Percentiles rank a stretch among this genome's conserved stretches.
phyloP scores from a whole-genome alignment of 2,329 filamentous ascomycete species.

The Xylaria sp. region DNA sequence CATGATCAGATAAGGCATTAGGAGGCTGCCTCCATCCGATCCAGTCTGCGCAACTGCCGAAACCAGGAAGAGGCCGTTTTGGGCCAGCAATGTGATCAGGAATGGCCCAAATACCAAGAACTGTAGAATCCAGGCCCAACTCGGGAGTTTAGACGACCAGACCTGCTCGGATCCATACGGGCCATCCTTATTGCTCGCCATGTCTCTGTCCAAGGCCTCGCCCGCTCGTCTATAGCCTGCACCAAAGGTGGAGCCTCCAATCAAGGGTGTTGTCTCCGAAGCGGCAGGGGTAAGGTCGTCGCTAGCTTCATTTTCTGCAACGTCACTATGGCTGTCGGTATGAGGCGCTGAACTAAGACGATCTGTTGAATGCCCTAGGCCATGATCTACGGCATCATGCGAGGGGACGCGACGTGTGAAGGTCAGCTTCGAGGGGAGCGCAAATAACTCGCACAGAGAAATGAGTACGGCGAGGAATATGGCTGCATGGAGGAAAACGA shows the following conservation, averaged over 20 bases:
- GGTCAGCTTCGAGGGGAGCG: slow-evolving; percentile 63
- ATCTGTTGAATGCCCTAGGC: slow-evolving; percentile 26
- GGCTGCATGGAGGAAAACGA: slow-evolving; percentile 73
- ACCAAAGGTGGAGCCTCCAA: slow-evolving; percentile 62
- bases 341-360: slow-evolving; percentile 28
- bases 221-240: slow-evolving; percentile 51
- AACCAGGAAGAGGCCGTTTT: slow-evolving; percentile 68
- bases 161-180: slow-evolving; percentile 69
- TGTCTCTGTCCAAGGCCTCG: slow-evolving; percentile 33
- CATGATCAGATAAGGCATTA: slow-evolving; percentile 67
- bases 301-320: slow-evolving; percentile 21
- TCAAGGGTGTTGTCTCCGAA: slow-evolving; percentile 68
- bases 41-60: slow-evolving; percentile 74
- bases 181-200: slow-evolving; percentile 26
- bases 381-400: slow-evolving; percentile 36
- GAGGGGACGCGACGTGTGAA: slow-evolving; percentile 58
- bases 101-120: slow-evolving; percentile 76
- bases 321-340: slow-evolving; percentile 21
- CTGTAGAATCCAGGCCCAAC: slow-evolving; percentile 84
- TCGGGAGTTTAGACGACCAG: slow-evolving; percentile 76
- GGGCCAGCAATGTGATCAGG: slow-evolving; percentile 68
- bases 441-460: slow-evolving; percentile 74
- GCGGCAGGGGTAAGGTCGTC: slow-evolving; percentile 22
- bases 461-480: slow-evolving; percentile 70
- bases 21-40: slow-evolving; percentile 69